Evolutionary conservation across 108 stramenopile species (phyloP).

Genomic region (Mediolabrus comicus): DNA sequence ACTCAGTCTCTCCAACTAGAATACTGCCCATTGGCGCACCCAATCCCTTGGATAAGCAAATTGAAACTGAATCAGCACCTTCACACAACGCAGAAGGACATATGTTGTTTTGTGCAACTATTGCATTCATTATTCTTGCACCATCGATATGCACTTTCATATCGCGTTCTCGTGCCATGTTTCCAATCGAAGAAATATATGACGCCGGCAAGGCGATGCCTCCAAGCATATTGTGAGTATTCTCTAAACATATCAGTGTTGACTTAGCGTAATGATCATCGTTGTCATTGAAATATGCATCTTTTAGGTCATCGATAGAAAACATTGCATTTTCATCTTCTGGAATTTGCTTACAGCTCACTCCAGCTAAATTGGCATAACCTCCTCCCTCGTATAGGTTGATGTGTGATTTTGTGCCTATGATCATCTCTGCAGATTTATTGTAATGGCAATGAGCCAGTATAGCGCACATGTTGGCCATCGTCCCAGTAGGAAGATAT

Average conservation of each 20-base stretch:
- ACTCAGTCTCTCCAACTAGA: constrained; percentile 78
- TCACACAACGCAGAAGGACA: constrained; percentile 51
- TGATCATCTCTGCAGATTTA: constrained; percentile 76
- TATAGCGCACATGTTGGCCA: constrained; percentile 93
- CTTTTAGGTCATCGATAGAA: constrained; percentile 56
- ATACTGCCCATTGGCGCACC: constrained; percentile 95
- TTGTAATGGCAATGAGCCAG: constrained; percentile 83
- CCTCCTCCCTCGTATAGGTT: constrained; percentile 78
- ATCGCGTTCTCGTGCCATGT: constrained; percentile 50
- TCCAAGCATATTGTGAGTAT: constrained; percentile 96
- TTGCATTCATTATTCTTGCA: constrained; percentile 93
- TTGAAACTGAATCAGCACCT: constrained; percentile 83
- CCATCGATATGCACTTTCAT: constrained; percentile 89
- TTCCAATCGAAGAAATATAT: constrained; percentile 82
- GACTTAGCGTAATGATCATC: constrained; percentile 94
- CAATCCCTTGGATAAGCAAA: constrained; percentile 97
- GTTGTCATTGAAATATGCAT: constrained; percentile 64
- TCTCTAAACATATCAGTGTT: constrained; percentile 88
- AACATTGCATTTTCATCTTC: constrained; percentile 75
- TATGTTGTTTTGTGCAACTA: constrained; percentile 58
- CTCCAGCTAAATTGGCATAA: constrained; percentile 65
- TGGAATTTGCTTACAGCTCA: constrained; percentile 69
- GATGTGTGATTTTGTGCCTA: constrained; percentile 72
- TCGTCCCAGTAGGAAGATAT: constrained; percentile 95
- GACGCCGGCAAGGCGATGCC: constrained; percentile 80